Percentiles rank a stretch among this genome's conserved stretches.
Conservation (phyloP, 345 rosid species). For the Camelina sativa region DNA sequence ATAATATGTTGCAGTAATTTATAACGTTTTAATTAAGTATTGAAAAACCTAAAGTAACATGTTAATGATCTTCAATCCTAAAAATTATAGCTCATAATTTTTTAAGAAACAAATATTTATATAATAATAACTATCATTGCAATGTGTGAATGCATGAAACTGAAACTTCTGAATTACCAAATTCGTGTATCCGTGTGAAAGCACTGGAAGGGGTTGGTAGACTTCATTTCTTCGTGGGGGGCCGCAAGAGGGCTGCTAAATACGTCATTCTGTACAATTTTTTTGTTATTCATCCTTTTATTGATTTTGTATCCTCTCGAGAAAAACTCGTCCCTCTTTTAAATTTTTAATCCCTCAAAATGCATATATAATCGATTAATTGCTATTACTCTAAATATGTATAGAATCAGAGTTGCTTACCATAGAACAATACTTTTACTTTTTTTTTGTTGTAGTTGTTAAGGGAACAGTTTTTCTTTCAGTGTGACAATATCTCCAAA, state of each 20-base stretch:
- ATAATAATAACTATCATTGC: neutral
- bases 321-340: conserved; percentile 3
- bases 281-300: conserved; percentile 21
- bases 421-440: neutral
- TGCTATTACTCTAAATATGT: neutral
- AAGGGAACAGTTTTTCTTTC: neutral
- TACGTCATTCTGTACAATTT: conserved; percentile 13
- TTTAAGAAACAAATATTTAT: neutral
- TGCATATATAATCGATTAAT: neutral
- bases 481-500: conserved; percentile 4
- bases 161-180: neutral
- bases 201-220: conserved; percentile 22
- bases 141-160: neutral
- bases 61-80: neutral
- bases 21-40: neutral
- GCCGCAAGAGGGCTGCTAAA: conserved; percentile 10
- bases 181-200: conserved; percentile 24
- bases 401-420: neutral
- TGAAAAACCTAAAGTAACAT: neutral
- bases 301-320: conserved; percentile 11
- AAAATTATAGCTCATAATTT: neutral
- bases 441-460: conserved; percentile 3
- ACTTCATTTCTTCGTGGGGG: conserved; percentile 25
- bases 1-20: neutral
- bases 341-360: neutral